Evolutionary conservation across 2,329 filamentous ascomycete species (phyloP), one percentile per base, ranked within the genome.

Genomic region (Septoria petroselini): DNA sequence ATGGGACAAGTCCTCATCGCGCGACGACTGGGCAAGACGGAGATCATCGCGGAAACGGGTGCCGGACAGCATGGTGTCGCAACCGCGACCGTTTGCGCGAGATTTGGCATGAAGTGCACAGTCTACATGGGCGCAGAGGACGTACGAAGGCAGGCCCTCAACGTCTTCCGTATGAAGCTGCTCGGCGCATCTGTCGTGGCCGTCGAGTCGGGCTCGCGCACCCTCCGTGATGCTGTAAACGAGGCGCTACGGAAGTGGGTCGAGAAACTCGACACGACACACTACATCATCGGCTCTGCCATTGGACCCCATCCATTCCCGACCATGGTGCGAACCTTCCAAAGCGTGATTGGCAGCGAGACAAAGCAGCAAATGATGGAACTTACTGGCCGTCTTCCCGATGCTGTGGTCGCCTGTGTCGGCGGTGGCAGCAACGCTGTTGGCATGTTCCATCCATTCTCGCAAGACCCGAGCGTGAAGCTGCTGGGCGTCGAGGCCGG

Each of bases 81-180:
- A 2, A 97, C 93, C 23, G 93, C 93, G 1, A 98, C 93, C 0
- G 90, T 97, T 18, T 97, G 93, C 65, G 93, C 93, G 66, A 95
- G 96, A 73, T 97, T 98, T 65, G 90, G 89, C 66, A 91, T 98
- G 91, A 86, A 91, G 69, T 98, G 93, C 69, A 95, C 90, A 23
- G 87, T 98, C 48, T 98, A 91, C 73, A 98, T 98, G 93, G 93
- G 93, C 63, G 90, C 91, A 39, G 93, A 98, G 73, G 93, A 98
- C 65, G 93, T 97, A 44, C 86, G 93, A 51, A 84, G 93, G 61
- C 93, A 98, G 71, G 91, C 93, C 1, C 79, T 98, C 51, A 98
- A 98, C 71, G 93, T 98, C 31, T 98, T 98, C 82, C 86, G 93
- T 37, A 98, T 98, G 81, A 93, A 94, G 71, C 80, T 98, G 8